Conservation (phyloP, 2,329 filamentous ascomycete genomes). For the Sclerotinia subarctica region DNA sequence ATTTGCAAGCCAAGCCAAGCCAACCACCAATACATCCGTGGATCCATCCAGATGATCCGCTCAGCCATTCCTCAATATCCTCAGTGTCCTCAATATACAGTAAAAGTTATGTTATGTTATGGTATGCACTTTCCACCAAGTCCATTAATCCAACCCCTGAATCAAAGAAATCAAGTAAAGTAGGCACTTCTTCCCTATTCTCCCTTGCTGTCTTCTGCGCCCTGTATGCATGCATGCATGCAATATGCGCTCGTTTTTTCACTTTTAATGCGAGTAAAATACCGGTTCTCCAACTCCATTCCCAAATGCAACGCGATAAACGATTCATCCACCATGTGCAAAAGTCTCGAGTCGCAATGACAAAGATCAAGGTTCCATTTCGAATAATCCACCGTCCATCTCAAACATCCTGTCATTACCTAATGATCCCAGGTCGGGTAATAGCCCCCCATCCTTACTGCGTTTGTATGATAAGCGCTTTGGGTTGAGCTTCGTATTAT, state of each 20-base stretch:
- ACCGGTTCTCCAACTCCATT: slow-evolving; percentile 7
- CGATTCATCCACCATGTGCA: background rate
- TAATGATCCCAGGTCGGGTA: slow-evolving; percentile 19
- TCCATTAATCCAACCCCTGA: slow-evolving; percentile 19
- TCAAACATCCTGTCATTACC: slow-evolving; percentile 24
- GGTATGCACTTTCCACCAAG: background rate
- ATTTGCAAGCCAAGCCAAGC: background rate
- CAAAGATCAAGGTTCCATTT: slow-evolving; percentile 22
- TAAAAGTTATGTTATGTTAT: too few relatives aligned
- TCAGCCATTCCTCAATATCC: background rate
- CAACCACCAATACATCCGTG: background rate
- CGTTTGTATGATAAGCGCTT: slow-evolving; percentile 19
- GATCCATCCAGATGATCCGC: background rate
- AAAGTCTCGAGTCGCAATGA: background rate
- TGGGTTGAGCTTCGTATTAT: slow-evolving; percentile 6
- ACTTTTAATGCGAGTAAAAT: slow-evolving; percentile 6
- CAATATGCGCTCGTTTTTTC: slow-evolving; percentile 6
- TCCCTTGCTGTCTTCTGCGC: background rate
- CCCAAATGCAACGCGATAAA: slow-evolving; percentile 2
- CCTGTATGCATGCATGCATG: background rate
- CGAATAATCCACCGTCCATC: slow-evolving; percentile 22
- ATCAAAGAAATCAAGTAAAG: background rate
- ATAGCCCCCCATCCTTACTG: slow-evolving; percentile 5
- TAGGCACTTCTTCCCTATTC: background rate
- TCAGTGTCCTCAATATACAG: slow-evolving; percentile 4